Base-by-base conservation (phyloP, 495 filamentous ascomycete species). In the Xylaria castorea region DNA sequence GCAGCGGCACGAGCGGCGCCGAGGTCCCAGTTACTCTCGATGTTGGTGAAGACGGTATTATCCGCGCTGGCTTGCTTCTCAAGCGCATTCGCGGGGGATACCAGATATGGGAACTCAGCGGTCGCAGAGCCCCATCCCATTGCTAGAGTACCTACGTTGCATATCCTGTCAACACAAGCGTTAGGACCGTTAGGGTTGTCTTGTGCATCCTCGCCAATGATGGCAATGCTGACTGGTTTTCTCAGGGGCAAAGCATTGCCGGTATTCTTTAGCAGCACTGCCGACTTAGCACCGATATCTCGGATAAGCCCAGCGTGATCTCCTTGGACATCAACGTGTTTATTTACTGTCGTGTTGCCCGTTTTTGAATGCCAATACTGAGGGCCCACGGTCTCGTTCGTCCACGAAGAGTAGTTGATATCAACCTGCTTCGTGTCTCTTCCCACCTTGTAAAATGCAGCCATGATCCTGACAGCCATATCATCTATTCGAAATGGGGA, bases 331-430 rank as follows among this genome's bases (percentile, higher is more conserved):
- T 91, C 75, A 5, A 83, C 82, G 64, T 81, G 80, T 66, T 90
- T 80, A 79, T 98, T 98, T 75, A 97, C 86, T 50, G 88, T 86
- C 11, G 79, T 81, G 70, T 87, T 91, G 38, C 86, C 88, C 66
- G 87, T 84, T 50, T 85, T 82, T 12, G 89, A 89, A 27, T 85
- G 83, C 73, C 80, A 85, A 79, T 95, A 88, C 25, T 86, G 78
- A 70, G 87, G 90, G n/a, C 92, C 92, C 69, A 86, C 90, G 27
- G 92, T 93, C 44, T 94, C 87, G 55, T 92, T 82, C 0, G 92
- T 94, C 93, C 93, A 97, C 0, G 91, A 92, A 3, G 92, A 95
- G 81, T 97, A 97, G 81, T 95, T 97, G 27, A 93, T 91, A 3
- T 89, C 89, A 36, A 91, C 87, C 58, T 82, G 78, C 64, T 76